These are phyloP conservation scores for Verticillium dahliae DNA, from an alignment of 2,329 filamentous ascomycete genomes.

Conservation along the genomic window DNA sequence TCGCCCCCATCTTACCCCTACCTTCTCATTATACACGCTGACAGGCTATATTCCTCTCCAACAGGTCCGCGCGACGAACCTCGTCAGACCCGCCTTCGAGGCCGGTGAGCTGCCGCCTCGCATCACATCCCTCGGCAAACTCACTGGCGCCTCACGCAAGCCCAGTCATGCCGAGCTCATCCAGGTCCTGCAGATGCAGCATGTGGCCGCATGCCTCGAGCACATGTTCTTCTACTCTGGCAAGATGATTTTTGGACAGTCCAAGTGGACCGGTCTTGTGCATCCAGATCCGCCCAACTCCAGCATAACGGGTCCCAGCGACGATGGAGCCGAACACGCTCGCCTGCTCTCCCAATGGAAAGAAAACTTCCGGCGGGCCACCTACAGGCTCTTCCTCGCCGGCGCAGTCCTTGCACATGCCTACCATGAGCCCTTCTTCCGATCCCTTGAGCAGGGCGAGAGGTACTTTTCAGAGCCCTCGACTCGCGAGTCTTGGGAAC, in stretches of 20 bases:
- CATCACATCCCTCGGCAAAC: background rate
- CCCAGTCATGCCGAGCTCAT: background rate
- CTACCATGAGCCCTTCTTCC: slow-evolving; percentile 3
- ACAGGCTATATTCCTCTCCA: background rate
- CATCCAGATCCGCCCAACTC: background rate
- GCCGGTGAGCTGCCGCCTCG: background rate
- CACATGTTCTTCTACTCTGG: slow-evolving; percentile 3
- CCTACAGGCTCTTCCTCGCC: slow-evolving; percentile 3
- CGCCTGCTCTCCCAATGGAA: background rate
- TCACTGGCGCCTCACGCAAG: background rate
- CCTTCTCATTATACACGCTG: background rate
- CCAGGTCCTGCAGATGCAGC: slow-evolving; percentile 2
- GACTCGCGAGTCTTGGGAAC: background rate
- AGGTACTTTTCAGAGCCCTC: background rate
- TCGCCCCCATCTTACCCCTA: background rate
- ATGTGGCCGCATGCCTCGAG: slow-evolving; percentile 2
- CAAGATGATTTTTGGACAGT: background rate
- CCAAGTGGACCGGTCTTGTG: background rate
- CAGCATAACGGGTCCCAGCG: background rate
- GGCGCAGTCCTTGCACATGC: slow-evolving; percentile 1
- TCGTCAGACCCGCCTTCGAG: slow-evolving; percentile 2
- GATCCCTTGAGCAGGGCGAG: background rate
- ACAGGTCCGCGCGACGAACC: slow-evolving; percentile 5
- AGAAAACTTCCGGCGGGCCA: background rate
- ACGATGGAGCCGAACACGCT: background rate